A percentile compares a stretch with the other conserved stretches of the same genome.
These are phyloP conservation scores for Macroventuria anomochaeta DNA, from an alignment of 2,329 filamentous ascomycete species.

Conservation along the genomic window DNA sequence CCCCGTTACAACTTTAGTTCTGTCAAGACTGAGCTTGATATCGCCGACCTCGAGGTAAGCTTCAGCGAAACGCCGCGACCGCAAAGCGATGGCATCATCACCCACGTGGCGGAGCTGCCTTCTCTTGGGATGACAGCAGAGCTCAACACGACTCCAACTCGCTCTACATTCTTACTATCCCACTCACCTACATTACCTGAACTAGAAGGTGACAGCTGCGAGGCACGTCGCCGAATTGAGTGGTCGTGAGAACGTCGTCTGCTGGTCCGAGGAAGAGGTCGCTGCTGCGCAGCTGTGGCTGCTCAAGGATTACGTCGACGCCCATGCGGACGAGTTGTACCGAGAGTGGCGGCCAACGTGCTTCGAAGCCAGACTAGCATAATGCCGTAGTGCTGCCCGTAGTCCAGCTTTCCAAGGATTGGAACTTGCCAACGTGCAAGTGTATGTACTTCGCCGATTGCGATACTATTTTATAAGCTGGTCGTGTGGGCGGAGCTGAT, in stretches of 20 bases:
- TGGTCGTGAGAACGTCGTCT: background rate
- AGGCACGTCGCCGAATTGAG: background rate
- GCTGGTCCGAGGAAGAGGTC: constrained; percentile 19
- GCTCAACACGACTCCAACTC: background rate
- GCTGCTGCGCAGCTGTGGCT: constrained; percentile 17
- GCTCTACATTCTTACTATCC: background rate
- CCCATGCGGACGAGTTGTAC: constrained; percentile 17
- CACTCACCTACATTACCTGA: background rate
- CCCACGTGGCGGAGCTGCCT: background rate
- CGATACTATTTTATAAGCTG: constrained; percentile 19
- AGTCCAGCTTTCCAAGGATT: constrained; percentile 16
- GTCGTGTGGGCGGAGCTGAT: constrained; percentile 23
- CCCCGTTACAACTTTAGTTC: background rate
- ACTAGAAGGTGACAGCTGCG: background rate
- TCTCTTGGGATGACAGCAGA: background rate
- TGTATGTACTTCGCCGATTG: constrained; percentile 11
- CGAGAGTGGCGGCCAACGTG: constrained; percentile 2
- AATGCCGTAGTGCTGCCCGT: constrained; percentile 9
- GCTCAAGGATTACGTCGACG: constrained; percentile 21
- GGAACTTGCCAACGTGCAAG: constrained; percentile 2
- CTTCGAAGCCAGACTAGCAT: background rate
- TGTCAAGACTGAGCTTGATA: background rate
- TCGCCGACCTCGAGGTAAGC: background rate
- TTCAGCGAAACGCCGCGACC: background rate
- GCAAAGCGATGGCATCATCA: background rate